Percentiles rank a stretch among this genome's conserved stretches.
Evolutionary conservation across 768 basidiomycete genomes (phyloP).

Genomic region (Fistulinella prunicolor): DNA sequence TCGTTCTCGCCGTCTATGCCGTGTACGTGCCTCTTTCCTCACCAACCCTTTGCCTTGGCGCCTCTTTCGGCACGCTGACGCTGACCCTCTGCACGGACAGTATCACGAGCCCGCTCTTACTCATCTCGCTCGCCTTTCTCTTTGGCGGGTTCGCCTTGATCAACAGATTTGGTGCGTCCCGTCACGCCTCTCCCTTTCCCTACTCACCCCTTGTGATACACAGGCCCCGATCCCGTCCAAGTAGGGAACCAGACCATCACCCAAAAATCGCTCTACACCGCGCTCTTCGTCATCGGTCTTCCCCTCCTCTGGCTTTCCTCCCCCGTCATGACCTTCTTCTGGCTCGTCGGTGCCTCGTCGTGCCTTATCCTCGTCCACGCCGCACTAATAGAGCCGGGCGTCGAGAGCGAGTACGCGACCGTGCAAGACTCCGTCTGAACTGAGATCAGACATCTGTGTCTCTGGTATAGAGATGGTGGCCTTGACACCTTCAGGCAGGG

Average conservation of each 20-base stretch:
- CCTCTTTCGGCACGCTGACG: not conserved
- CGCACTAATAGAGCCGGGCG: conserved; percentile 85
- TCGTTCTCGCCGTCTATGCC: conserved; percentile 79
- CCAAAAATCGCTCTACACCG: conserved; percentile 85
- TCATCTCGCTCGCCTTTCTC: conserved; percentile 83
- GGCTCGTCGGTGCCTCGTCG: conserved; percentile 86
- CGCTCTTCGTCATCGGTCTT: conserved; percentile 87
- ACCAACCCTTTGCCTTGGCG: not conserved
- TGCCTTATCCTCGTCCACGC: conserved; percentile 88
- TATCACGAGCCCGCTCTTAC: conserved; percentile 76
- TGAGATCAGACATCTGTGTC: not conserved
- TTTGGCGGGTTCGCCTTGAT: conserved; percentile 89
- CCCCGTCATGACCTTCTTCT: conserved; percentile 84
- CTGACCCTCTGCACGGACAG: conserved; percentile 36
- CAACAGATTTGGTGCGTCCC: conserved; percentile 75
- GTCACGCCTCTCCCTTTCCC: not conserved
- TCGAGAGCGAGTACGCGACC: conserved; percentile 87
- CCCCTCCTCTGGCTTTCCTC: conserved; percentile 81
- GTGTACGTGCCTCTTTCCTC: conserved; percentile 51
- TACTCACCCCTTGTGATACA: not conserved
- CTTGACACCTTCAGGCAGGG: no score
- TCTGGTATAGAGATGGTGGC: no score
- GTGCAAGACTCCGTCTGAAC: conserved; percentile 62
- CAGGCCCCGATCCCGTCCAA: conserved; percentile 84
- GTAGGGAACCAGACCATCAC: conserved; percentile 79